A percentile compares a stretch with the other conserved stretches of the same genome.
These are phyloP conservation scores for Begonia fuchsioides DNA, from an alignment of 306 rosid species.

Conservation along the genomic window DNA sequence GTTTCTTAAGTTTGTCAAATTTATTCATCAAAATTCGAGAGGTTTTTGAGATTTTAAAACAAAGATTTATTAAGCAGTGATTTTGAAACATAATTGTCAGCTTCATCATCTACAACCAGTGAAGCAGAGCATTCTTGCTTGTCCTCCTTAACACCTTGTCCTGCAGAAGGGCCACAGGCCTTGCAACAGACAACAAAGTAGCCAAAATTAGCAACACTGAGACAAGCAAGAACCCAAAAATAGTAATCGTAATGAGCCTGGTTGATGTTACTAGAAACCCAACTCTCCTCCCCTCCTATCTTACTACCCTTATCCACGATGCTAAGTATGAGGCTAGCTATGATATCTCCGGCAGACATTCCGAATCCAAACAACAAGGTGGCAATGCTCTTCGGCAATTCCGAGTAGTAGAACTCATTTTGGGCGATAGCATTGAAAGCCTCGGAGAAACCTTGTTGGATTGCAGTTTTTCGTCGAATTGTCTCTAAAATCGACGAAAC, in stretches of 20 bases:
- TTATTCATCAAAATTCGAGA: too few relatives aligned
- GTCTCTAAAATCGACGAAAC: not conserved
- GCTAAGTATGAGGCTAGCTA: constrained; percentile 2
- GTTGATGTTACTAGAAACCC: constrained; percentile 6
- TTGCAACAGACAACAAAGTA: constrained; percentile 8
- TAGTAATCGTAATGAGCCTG: constrained; percentile 10
- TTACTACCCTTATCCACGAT: not conserved
- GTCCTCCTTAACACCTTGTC: too few relatives aligned
- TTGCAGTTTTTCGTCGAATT: not conserved
- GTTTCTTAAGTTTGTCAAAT: too few relatives aligned
- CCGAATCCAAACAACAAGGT: not conserved
- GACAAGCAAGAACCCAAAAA: constrained; percentile 8
- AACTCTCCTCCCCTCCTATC: not conserved
- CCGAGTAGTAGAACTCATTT: constrained; percentile 1
- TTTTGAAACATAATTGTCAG: too few relatives aligned
- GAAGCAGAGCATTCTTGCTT: too few relatives aligned
- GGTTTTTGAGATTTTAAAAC: too few relatives aligned
- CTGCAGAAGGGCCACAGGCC: constrained; percentile 11
- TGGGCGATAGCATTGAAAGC: not conserved
- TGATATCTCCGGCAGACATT: constrained; percentile 6
- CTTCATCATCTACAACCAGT: too few relatives aligned
- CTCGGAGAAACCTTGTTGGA: constrained; percentile 1
- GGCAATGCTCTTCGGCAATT: constrained; percentile 2
- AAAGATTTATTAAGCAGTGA: too few relatives aligned
- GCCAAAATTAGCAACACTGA: constrained; percentile 4